phyloP scores from a whole-genome alignment of 495 filamentous ascomycete species.

The Zalerion maritima region DNA sequence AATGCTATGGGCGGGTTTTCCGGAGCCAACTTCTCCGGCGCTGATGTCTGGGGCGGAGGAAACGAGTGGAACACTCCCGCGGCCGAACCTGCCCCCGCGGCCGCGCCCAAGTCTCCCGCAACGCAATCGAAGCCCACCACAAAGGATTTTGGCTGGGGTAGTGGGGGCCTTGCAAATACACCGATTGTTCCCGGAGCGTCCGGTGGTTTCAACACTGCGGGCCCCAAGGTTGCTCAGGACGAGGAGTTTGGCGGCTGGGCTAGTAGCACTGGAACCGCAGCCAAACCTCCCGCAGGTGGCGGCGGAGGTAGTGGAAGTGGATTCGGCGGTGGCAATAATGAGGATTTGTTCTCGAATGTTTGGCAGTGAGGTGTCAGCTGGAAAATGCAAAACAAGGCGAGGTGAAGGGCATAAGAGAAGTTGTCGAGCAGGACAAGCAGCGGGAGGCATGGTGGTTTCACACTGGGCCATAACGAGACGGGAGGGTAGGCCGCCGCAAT shows the following conservation, averaged over 20 bases:
- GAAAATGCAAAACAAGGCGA: neutral
- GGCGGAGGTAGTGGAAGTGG: conserved; percentile 12
- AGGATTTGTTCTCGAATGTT: conserved; percentile 89
- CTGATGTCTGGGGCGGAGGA: conserved; percentile 39
- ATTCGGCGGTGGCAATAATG: conserved; percentile 48
- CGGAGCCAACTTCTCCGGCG: conserved; percentile 17
- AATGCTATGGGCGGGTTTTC: conserved; percentile 19
- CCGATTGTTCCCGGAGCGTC: conserved; percentile 36
- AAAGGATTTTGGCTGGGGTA: conserved; percentile 43
- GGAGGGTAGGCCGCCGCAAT: too few relatives aligned
- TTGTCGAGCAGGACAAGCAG: neutral
- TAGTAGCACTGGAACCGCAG: conserved; percentile 36
- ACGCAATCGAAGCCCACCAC: conserved; percentile 16
- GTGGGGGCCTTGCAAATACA: conserved; percentile 20
- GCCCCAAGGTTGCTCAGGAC: conserved; percentile 59
- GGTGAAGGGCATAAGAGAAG: neutral
- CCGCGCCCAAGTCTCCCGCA: conserved; percentile 10
- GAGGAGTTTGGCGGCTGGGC: conserved; percentile 94
- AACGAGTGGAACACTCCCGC: conserved; percentile 41
- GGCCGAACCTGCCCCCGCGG: conserved; percentile 23
- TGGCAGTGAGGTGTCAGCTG: conserved; percentile 45
- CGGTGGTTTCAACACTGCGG: conserved; percentile 33
- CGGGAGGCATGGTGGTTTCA: too few relatives aligned
- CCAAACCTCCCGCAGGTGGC: conserved; percentile 32
- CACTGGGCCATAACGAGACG: too few relatives aligned